Evolutionary conservation across 1,284 basidiomycete species (phyloP), one percentile per base, ranked within the genome.

Genomic region (Flammula alnicola): DNA sequence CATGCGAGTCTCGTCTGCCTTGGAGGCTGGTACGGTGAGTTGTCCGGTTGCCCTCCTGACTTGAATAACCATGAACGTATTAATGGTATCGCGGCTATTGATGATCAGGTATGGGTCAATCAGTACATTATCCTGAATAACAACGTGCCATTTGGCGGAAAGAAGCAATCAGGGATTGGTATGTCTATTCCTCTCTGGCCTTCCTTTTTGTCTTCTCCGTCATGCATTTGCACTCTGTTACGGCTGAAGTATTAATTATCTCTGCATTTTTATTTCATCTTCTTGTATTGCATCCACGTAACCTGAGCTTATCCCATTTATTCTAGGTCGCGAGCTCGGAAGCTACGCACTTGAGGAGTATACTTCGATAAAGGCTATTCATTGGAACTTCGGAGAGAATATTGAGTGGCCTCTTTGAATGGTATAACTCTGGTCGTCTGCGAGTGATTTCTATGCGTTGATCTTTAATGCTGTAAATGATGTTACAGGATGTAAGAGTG

Each of bases 81-180:
- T n/a, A n/a, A n/a, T n/a, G n/a, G n/a, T n/a, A 20, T 39, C 14
- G 31, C 33, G 17, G 20, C 14, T 33, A 33, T 47, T 31, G 25
- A 29, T 33, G 51, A 36, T 47, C 30, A 89, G 87, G 84, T 94
- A 29, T 95, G 91, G 93, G 77, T 93, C 51, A 95, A 95, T 69
- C 86, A 92, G 65, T 96, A 95, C 70, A 90, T 88, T 58, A 51
- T 90, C 5, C 65, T 94, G 41, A 80, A 80, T 63, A 89, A 88
- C 66, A 91, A 91, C 51, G 90, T 92, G 27, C 94, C 95, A 0
- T 97, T 97, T 61, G 95, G 95, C 17, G 95, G 95, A 9, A 95
- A 92, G 76, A 95, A 95, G 71, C 85, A 70, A 44, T 71, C 74
- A 6, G 77, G 77, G 39, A 75, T 78, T 51, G 77, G 77, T 78